Base-by-base conservation (phyloP, 1,284 basidiomycete species). In the Puccinia horiana region DNA sequence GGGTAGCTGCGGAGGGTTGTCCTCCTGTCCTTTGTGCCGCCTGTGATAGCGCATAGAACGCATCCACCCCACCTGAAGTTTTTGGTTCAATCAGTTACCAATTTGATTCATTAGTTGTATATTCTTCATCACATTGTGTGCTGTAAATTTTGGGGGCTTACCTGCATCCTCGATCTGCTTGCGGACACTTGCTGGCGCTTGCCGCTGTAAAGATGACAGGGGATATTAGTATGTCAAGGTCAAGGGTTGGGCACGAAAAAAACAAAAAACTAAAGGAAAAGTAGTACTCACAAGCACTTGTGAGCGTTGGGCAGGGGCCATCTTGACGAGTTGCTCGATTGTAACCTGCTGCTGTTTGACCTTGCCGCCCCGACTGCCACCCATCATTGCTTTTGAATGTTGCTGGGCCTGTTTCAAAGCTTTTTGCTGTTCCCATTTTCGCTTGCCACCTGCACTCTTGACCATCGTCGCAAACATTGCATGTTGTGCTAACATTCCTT, bases 391-490 rank as follows among this genome's bases (percentile, higher is more conserved):
- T n/a, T 72, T 80, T 8, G 69, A 70, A 44, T 80, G 78, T 63
- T 80, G 78, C 37, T 80, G 78, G 40, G 67, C 67, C 35, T 67
- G 63, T 32, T 79, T 79, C 32, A 79, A 56, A 37, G 76, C 76
- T 44, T 80, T 69, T 37, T 80, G 67, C 56, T 80, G 78, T 73
- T 80, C 78, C 92, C 94, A 94, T 85, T 95, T 95, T 84, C 94
- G 93, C 90, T 97, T 98, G 52, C 96, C 97, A 67, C 96, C 96
- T 23, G 95, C 95, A 86, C 94, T 93, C 88, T 95, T 96, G 32
- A 95, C 95, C 94, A 97, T 96, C 85, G 94, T 95, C 76, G 94
- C 92, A 93, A 98, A 96, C 93, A 97, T 95, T 75, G 93, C 91
- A 85, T 97, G 96, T 88, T 98, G 96, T 85, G 94, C 93, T 47